These are phyloP conservation scores for Phytophthora aleatoria DNA, from an alignment of 352 stramenopile species.

Conservation along the genomic window DNA sequence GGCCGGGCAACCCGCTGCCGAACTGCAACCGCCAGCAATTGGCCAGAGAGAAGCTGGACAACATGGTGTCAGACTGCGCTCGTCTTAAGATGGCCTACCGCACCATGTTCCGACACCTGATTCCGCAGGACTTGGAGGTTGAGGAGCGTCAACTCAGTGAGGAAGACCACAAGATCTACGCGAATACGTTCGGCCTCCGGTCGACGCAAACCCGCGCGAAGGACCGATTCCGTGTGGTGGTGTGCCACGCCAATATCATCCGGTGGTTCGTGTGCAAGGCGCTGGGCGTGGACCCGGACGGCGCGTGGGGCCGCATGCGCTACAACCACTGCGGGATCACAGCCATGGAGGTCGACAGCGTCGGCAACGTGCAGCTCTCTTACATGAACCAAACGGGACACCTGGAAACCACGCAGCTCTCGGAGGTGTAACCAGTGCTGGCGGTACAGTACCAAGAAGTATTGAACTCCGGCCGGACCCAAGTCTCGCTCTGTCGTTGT, in stretches of 20 bases:
- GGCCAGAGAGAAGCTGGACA: slow-evolving; percentile 70
- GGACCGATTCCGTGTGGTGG: slow-evolving; percentile 59
- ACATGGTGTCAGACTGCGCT: slow-evolving; percentile 73
- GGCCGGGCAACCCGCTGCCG: slow-evolving; percentile 67
- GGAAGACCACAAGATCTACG: slow-evolving; percentile 59
- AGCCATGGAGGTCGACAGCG: slow-evolving; percentile 65
- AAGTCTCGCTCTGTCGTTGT: no score
- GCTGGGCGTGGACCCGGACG: slow-evolving; percentile 64
- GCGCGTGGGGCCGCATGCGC: slow-evolving; percentile 73
- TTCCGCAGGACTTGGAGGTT: slow-evolving; percentile 61
- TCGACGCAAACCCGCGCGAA: slow-evolving; percentile 45
- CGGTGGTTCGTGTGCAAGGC: slow-evolving; percentile 74
- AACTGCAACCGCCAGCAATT: slow-evolving; percentile 69
- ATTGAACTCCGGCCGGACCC: no score
- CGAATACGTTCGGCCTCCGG: slow-evolving; percentile 44
- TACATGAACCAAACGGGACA: slow-evolving; percentile 73
- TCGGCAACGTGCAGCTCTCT: slow-evolving; percentile 69
- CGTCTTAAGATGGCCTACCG: slow-evolving; percentile 68
- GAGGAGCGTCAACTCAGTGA: slow-evolving; percentile 51
- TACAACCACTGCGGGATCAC: slow-evolving; percentile 75
- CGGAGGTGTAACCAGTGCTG: slow-evolving; percentile 39
- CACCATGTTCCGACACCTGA: slow-evolving; percentile 70
- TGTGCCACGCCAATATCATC: slow-evolving; percentile 79
- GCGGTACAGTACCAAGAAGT: not conserved
- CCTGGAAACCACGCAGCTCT: slow-evolving; percentile 58